These are phyloP conservation scores for Penicillium nucicola DNA, from an alignment of 495 filamentous ascomycete species.

Conservation along the genomic window DNA sequence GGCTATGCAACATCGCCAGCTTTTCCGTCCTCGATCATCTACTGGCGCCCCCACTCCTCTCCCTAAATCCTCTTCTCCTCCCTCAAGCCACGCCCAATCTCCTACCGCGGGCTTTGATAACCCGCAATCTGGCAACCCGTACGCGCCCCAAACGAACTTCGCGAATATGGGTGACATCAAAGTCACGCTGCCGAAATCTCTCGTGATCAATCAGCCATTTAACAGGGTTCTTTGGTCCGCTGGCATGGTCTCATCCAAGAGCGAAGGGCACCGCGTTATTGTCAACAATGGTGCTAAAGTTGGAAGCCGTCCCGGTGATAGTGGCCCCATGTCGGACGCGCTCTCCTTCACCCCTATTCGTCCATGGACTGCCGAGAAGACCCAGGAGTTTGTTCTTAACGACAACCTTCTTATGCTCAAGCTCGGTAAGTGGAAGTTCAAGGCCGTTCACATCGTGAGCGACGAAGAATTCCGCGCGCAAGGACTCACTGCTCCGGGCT, in stretches of 20 bases:
- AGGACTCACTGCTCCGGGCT: constrained; percentile 43
- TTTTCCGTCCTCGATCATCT: constrained; percentile 49
- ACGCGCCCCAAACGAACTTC: constrained; percentile 43
- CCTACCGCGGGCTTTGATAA: constrained; percentile 26
- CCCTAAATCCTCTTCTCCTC: constrained; percentile 22
- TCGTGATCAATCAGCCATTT: constrained; percentile 61
- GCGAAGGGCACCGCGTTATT: constrained; percentile 65
- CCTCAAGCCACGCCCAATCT: constrained; percentile 16
- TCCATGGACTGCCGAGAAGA: constrained; percentile 54
- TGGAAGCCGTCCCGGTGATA: constrained; percentile 55
- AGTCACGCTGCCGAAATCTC: constrained; percentile 62
- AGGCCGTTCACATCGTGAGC: constrained; percentile 65
- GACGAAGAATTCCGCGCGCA: constrained; percentile 61
- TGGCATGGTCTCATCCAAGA: constrained; percentile 61
- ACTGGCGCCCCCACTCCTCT: constrained; percentile 39
- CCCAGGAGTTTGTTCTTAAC: constrained; percentile 59
- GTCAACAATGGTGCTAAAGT: constrained; percentile 59
- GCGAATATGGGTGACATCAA: constrained; percentile 48
- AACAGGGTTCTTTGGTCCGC: constrained; percentile 63
- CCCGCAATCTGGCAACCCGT: constrained; percentile 37
- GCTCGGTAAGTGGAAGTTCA: constrained; percentile 77
- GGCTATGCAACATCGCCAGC: constrained; percentile 53
- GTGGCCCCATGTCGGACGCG: constrained; percentile 50
- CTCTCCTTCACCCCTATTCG: constrained; percentile 63
- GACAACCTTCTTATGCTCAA: constrained; percentile 65